These are phyloP conservation scores for Verticillium zaregamsianum DNA, from an alignment of 2,329 filamentous ascomycete genomes.

Conservation along the genomic window DNA sequence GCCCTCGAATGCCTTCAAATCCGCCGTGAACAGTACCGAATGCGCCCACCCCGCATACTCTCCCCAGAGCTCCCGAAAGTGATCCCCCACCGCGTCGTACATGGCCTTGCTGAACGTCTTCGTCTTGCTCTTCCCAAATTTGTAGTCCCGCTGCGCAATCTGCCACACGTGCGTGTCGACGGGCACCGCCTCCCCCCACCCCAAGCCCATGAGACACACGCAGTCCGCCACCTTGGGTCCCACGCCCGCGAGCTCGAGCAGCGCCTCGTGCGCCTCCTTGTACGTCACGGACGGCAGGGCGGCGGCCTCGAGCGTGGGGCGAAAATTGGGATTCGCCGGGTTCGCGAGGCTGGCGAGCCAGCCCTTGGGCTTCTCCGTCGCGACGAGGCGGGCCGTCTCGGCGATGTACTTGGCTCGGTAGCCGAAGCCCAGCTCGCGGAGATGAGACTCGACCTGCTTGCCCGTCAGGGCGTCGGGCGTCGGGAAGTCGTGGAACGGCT, in stretches of 20 bases:
- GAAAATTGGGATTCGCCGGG: conserved; percentile 62
- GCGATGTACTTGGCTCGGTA: conserved; percentile 93
- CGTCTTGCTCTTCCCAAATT: conserved; percentile 75
- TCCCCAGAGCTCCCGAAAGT: conserved; percentile 88
- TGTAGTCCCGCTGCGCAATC: conserved; percentile 94
- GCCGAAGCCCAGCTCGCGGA: conserved; percentile 84
- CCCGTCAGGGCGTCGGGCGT: conserved; percentile 67
- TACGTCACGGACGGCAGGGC: conserved; percentile 59
- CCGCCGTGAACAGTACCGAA: conserved; percentile 92
- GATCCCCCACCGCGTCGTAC: conserved; percentile 85
- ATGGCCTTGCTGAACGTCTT: conserved; percentile 84
- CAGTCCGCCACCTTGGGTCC: conserved; percentile 97
- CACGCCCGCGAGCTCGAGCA: conserved; percentile 79
- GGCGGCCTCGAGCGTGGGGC: conserved; percentile 32
- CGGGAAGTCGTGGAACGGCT: conserved; percentile 85
- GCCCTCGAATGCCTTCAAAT: conserved; percentile 80
- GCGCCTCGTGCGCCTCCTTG: conserved; percentile 71
- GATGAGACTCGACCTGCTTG: conserved; percentile 70
- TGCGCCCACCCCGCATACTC: conserved; percentile 96
- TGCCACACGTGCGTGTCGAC: conserved; percentile 99
- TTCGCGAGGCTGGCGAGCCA: conserved; percentile 82
- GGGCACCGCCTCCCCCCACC: conserved; percentile 92
- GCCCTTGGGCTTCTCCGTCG: conserved; percentile 57
- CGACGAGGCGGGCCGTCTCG: conserved; percentile 74
- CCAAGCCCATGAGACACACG: conserved; percentile 91